phyloP scores from a whole-genome alignment of 2,329 filamentous ascomycete genomes.

The Esteya vermicola region DNA sequence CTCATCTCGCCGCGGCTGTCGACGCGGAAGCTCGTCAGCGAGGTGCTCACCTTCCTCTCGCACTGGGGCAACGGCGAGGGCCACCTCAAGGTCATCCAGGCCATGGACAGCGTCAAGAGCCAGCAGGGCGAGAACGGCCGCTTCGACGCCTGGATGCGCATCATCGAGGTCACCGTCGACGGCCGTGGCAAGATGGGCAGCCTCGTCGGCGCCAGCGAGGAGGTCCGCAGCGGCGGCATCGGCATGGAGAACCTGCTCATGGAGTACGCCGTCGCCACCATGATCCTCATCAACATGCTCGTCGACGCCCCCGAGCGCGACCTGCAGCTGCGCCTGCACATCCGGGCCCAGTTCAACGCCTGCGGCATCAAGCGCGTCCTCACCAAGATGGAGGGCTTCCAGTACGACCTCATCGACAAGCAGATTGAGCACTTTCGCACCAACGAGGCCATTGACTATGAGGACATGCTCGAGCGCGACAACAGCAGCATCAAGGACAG shows the following conservation, averaged over 20 bases:
- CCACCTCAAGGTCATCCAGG: slow-evolving; percentile 85
- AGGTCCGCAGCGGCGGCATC: slow-evolving; percentile 88
- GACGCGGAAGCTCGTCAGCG: slow-evolving; percentile 86
- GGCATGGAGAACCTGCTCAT: slow-evolving; percentile 98
- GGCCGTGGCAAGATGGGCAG: slow-evolving; percentile 98
- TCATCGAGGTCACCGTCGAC: slow-evolving; percentile 93
- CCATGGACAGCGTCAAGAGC: slow-evolving; percentile 80
- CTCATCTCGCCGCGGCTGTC: slow-evolving; percentile 80
- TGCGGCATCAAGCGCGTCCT: slow-evolving; percentile 91
- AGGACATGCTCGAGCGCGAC: slow-evolving; percentile 88
- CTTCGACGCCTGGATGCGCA: slow-evolving; percentile 97
- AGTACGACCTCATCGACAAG: slow-evolving; percentile 97
- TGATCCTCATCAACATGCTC: slow-evolving; percentile 94
- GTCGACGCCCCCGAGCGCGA: slow-evolving; percentile 84
- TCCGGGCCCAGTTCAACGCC: slow-evolving; percentile 88
- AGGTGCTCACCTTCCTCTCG: slow-evolving; percentile 90
- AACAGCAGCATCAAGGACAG: slow-evolving; percentile 82
- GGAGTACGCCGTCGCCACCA: slow-evolving; percentile 93
- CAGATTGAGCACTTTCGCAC: slow-evolving; percentile 87
- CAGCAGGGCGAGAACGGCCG: slow-evolving; percentile 84
- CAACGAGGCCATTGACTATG: slow-evolving; percentile 96
- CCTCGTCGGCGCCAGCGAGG: slow-evolving; percentile 89
- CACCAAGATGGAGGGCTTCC: slow-evolving; percentile 94
- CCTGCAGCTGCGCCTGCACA: slow-evolving; percentile 81
- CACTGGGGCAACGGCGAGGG: slow-evolving; percentile 81